phyloP scores from a whole-genome alignment of 108 stramenopile genomes.

The Tribonema minus region DNA sequence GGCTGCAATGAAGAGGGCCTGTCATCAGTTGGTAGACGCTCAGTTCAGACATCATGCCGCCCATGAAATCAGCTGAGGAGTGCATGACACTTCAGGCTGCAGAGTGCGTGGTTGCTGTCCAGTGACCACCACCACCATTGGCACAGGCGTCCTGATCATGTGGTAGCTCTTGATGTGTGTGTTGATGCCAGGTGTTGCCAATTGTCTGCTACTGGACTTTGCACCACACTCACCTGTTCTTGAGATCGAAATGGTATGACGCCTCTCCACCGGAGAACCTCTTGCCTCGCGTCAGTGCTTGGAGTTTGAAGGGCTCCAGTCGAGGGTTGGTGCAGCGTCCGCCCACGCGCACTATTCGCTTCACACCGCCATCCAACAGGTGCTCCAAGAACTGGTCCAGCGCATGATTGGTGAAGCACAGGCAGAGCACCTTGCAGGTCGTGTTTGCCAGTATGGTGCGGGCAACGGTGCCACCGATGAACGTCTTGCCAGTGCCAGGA shows the following conservation, averaged over 20 bases:
- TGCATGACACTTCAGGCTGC: too few relatives aligned
- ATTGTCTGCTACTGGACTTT: too few relatives aligned
- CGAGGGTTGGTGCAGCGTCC: background rate
- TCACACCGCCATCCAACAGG: conserved; percentile 58
- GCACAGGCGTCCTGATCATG: too few relatives aligned
- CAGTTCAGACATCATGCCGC: too few relatives aligned
- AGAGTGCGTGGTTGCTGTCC: background rate
- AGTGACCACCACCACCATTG: background rate
- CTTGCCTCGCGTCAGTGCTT: background rate
- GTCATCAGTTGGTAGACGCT: too few relatives aligned
- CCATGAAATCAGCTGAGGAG: too few relatives aligned
- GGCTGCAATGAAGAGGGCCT: too few relatives aligned
- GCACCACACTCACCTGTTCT: too few relatives aligned
- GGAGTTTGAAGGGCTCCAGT: background rate
- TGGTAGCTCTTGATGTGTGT: too few relatives aligned
- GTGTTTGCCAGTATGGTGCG: background rate
- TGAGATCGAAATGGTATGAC: too few relatives aligned
- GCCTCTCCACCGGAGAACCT: background rate
- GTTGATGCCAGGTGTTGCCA: too few relatives aligned
- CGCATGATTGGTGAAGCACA: conserved; percentile 76
- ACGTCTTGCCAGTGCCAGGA: background rate
- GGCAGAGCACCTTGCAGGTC: conserved; percentile 22
- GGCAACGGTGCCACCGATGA: background rate
- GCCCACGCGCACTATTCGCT: background rate
- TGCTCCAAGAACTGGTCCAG: conserved; percentile 73